Conservation (phyloP, 345 rosid species). For the Salix caprea region DNA sequence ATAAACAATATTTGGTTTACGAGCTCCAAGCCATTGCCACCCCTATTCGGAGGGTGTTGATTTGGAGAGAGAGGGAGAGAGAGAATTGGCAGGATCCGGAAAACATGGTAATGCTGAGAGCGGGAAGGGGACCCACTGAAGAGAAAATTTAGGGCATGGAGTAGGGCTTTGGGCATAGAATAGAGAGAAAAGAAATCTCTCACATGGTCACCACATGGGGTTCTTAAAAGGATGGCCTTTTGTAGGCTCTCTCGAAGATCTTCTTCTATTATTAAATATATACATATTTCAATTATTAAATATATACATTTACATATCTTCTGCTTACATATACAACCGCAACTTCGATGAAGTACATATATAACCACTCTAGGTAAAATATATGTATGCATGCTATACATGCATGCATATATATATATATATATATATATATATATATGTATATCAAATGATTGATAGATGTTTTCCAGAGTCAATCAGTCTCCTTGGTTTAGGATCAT, state of each 20-base stretch:
- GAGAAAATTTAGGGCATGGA: constrained; percentile 35
- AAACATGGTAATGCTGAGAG: constrained; percentile 46
- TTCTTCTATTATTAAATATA: background rate
- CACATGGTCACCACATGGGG: constrained; percentile 64
- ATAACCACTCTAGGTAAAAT: no score
- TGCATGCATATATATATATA: no score
- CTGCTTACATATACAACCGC: no score
- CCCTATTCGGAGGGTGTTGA: constrained; percentile 12
- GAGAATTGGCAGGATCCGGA: constrained; percentile 57
- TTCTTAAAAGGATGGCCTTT: constrained; percentile 17
- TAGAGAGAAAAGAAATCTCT: constrained; percentile 11
- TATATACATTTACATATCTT: no score
- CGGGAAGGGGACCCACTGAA: constrained; percentile 24
- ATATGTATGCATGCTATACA: no score
- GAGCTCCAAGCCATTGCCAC: background rate
- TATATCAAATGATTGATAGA: no score
- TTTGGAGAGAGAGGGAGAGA: background rate
- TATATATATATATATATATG: no score
- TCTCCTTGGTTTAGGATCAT: no score
- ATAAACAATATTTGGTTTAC: background rate
- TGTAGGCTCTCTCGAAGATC: constrained; percentile 7
- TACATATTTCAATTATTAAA: background rate
- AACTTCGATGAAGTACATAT: no score
- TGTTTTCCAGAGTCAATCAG: no score
- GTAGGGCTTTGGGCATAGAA: constrained; percentile 10